These are phyloP conservation scores for Cladosporium oxysporum DNA, from an alignment of 2,329 filamentous ascomycete genomes.

Conservation along the genomic window DNA sequence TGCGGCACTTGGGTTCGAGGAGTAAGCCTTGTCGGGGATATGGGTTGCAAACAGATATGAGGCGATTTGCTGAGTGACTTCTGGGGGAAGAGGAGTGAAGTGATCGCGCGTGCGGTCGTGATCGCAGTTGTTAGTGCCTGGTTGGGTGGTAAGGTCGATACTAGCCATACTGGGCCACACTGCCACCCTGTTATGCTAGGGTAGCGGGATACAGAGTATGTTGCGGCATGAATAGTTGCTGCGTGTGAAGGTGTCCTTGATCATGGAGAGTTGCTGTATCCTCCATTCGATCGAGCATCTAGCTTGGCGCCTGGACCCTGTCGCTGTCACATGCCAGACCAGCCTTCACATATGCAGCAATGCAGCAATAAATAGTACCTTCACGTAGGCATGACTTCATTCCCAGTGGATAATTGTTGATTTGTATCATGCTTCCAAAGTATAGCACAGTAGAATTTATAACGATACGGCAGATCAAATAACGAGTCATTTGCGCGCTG, in stretches of 20 bases:
- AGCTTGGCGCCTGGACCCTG: neutral
- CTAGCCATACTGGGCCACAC: neutral
- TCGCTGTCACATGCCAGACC: neutral
- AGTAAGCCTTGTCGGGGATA: constrained; percentile 25
- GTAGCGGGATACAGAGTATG: neutral
- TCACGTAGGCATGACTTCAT: neutral
- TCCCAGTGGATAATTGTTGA: neutral
- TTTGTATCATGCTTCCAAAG: neutral
- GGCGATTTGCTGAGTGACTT: constrained; percentile 34
- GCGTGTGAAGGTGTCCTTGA: neutral
- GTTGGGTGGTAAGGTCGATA: neutral
- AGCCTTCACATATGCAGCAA: neutral
- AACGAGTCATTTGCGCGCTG: neutral
- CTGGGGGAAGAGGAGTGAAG: constrained; percentile 30
- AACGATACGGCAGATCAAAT: neutral
- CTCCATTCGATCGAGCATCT: neutral
- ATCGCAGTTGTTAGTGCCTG: neutral
- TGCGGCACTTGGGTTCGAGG: neutral
- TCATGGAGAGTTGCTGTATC: neutral
- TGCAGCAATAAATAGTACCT: neutral
- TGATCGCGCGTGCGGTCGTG: constrained; percentile 23
- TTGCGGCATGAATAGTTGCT: neutral
- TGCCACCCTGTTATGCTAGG: neutral
- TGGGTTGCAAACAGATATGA: constrained; percentile 33
- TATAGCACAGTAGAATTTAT: neutral